phyloP scores from a whole-genome alignment of 2,329 filamentous ascomycete species.

The Aspergillus awamori region DNA sequence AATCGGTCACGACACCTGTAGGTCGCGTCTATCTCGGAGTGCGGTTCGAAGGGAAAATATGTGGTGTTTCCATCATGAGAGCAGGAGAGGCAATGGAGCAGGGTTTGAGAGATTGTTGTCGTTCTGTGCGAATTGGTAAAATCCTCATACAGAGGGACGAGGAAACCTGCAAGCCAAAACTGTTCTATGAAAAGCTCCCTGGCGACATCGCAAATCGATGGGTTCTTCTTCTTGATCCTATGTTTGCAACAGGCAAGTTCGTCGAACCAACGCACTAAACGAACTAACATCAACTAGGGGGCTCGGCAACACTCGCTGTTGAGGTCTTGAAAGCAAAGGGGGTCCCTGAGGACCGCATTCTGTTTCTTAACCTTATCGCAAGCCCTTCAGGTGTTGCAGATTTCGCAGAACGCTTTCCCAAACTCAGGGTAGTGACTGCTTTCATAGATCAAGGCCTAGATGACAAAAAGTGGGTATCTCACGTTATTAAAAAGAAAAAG shows the following conservation, averaged over 20 bases:
- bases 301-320: conserved; percentile 95
- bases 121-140: conserved; percentile 97
- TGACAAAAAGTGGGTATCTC: conserved; percentile 81
- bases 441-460: conserved; percentile 97
- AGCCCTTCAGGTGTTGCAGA: conserved; percentile 88
- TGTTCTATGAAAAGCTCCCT: conserved; percentile 98
- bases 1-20: conserved; percentile 87
- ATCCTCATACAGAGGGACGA: conserved; percentile 97
- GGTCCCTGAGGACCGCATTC: conserved; percentile 90
- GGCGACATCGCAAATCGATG: conserved; percentile 90
- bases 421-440: conserved; percentile 86
- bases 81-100: conserved; percentile 99
- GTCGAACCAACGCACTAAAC: not conserved
- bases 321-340: conserved; percentile 87
- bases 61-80: conserved; percentile 97
- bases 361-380: conserved; percentile 97
- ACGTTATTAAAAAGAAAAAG: not conserved
- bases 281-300: conserved; percentile 58
- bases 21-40: conserved; percentile 87
- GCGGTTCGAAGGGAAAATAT: conserved; percentile 97
- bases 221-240: conserved; percentile 94
- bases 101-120: conserved; percentile 91
- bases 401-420: conserved; percentile 87
- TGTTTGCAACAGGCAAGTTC: conserved; percentile 89
- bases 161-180: conserved; percentile 85